Conservation (phyloP, 1,284 basidiomycete genomes). For the Apiotrichum sp. region DNA sequence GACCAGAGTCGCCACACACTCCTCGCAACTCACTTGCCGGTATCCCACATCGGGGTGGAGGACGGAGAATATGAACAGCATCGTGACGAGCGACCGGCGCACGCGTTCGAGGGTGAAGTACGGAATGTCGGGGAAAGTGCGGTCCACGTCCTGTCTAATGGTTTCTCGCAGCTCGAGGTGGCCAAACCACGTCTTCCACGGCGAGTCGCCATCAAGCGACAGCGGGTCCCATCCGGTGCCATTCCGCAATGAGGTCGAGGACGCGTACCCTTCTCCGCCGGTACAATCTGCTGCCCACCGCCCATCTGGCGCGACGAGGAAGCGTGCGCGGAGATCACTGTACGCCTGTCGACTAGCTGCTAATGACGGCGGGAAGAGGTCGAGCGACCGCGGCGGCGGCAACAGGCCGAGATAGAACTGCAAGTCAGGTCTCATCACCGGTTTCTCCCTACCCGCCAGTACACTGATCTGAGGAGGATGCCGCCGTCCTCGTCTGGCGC, state of each 20-base stretch:
- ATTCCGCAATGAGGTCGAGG: constrained; percentile 1
- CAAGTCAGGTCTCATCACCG: neutral
- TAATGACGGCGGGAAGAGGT: constrained; percentile 32
- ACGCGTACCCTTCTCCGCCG: constrained; percentile 25
- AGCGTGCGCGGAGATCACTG: constrained; percentile 40
- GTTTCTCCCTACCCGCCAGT: constrained; percentile 42
- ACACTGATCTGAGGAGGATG: constrained; percentile 40
- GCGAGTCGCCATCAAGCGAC: constrained; percentile 74
- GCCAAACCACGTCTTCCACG: constrained; percentile 87
- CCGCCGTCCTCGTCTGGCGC: constrained; percentile 31
- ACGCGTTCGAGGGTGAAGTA: constrained; percentile 74
- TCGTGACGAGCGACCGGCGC: constrained; percentile 71
- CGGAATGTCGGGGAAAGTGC: constrained; percentile 87
- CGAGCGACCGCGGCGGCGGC: constrained; percentile 39
- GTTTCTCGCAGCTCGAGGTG: constrained; percentile 77
- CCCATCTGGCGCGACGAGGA: constrained; percentile 49
- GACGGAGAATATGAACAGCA: constrained; percentile 73
- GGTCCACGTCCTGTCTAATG: constrained; percentile 84
- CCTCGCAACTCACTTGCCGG: constrained; percentile 47
- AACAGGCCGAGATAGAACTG: constrained; percentile 46
- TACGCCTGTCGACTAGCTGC: constrained; percentile 33
- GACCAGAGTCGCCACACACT: neutral
- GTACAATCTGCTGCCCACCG: constrained; percentile 49
- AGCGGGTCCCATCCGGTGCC: constrained; percentile 67
- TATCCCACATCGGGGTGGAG: constrained; percentile 77